Evolutionary conservation across 768 basidiomycete species (phyloP).

Genomic region (Russula vinacea): DNA sequence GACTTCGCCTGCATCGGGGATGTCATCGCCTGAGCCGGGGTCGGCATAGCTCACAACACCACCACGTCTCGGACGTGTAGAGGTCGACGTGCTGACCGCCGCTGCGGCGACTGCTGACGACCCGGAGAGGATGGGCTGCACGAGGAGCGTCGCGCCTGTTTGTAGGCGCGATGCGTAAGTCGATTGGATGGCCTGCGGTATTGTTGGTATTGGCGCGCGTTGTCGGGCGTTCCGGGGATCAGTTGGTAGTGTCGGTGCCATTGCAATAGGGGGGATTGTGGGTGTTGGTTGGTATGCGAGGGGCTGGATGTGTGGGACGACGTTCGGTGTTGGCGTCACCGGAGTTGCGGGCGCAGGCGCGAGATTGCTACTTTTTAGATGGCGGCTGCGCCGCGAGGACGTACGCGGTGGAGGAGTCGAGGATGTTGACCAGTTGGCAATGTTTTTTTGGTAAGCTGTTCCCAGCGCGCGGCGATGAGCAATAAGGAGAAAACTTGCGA

Average conservation of each 20-base stretch:
- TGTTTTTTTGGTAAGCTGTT: conserved; percentile 62
- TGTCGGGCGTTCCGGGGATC: conserved; percentile 34
- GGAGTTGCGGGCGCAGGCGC: conserved; percentile 35
- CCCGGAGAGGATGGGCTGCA: conserved; percentile 74
- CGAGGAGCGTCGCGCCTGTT: conserved; percentile 83
- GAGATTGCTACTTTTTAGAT: conserved; percentile 45
- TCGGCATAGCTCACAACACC: conserved; percentile 85
- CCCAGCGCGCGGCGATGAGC: background rate
- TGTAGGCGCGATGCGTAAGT: conserved; percentile 88
- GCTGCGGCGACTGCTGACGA: conserved; percentile 37
- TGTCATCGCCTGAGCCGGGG: conserved; percentile 77
- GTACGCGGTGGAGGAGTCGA: conserved; percentile 55
- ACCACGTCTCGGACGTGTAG: conserved; percentile 48
- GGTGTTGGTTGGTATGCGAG: conserved; percentile 32
- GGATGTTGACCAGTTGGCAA: conserved; percentile 65
- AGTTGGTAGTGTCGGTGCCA: conserved; percentile 43
- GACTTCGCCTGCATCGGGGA: conserved; percentile 74
- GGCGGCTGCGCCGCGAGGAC: conserved; percentile 40
- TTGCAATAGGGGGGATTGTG: conserved; percentile 33
- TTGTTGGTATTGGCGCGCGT: conserved; percentile 46
- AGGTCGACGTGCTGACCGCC: conserved; percentile 42
- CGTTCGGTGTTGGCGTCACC: conserved; percentile 34
- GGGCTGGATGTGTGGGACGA: conserved; percentile 40
- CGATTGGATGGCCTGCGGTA: conserved; percentile 68
- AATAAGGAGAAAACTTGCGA: background rate